These are phyloP conservation scores for Fusarium floridanum DNA, from an alignment of 2,329 filamentous ascomycete species.

Conservation along the genomic window DNA sequence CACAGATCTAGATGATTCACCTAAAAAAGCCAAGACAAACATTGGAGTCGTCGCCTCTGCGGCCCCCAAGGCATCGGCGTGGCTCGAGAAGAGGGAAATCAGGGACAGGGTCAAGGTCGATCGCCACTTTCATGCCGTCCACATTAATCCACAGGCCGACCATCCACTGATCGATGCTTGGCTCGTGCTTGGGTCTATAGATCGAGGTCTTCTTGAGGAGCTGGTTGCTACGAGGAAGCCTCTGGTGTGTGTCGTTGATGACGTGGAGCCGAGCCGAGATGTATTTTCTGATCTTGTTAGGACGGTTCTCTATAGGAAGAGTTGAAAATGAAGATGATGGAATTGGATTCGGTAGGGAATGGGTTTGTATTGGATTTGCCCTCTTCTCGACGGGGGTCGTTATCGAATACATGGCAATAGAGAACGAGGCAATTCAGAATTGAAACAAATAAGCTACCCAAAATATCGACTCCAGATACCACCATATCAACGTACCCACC, in stretches of 20 bases:
- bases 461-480: too few species aligned
- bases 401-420: background rate
- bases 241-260: background rate
- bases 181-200: background rate
- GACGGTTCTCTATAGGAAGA: background rate
- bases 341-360: background rate
- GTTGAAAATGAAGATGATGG: background rate
- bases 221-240: background rate
- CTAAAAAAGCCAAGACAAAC: background rate
- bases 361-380: background rate
- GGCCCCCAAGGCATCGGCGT: background rate
- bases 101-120: background rate
- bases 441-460: too few species aligned
- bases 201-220: background rate
- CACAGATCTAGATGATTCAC: background rate
- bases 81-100: background rate
- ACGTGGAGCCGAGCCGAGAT: background rate
- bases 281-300: background rate
- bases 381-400: background rate
- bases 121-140: background rate
- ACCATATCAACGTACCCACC: background rate
- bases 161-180: background rate
- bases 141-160: background rate
- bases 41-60: background rate
- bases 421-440: too few species aligned